phyloP scores from a whole-genome alignment of 2,329 filamentous ascomycete genomes.

The Capronia americana region DNA sequence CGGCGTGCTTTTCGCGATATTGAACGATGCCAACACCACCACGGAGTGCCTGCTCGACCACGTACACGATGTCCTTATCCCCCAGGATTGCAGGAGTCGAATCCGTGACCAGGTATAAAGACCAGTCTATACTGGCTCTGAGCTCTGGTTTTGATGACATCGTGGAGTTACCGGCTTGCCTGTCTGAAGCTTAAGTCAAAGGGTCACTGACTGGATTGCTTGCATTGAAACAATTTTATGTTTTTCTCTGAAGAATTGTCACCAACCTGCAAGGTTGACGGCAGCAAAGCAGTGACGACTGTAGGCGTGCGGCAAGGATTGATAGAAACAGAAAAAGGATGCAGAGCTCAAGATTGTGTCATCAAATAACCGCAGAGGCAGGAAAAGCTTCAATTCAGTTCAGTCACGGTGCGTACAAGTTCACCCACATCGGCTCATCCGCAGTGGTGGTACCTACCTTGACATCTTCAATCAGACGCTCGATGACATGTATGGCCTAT shows the following conservation, averaged over 20 bases:
- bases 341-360: conserved; percentile 6
- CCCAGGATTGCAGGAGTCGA: conserved; percentile 85
- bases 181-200: not conserved
- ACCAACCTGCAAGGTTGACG: not conserved
- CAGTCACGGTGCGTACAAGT: not conserved
- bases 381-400: conserved; percentile 16
- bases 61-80: conserved; percentile 68
- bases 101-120: conserved; percentile 90
- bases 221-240: not conserved
- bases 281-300: not conserved
- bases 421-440: not conserved
- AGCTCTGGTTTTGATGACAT: conserved; percentile 43
- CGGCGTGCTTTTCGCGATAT: conserved; percentile 84
- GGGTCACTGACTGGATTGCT: not conserved
- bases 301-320: not conserved
- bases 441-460: not conserved
- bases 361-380: conserved; percentile 6
- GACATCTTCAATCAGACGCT: not conserved
- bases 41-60: conserved; percentile 76
- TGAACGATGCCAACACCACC: conserved; percentile 88
- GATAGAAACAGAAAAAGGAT: not conserved
- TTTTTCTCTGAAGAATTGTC: not conserved
- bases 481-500: not conserved
- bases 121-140: conserved; percentile 67
- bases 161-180: conserved; percentile 18